Conservation (phyloP, 2,329 filamentous ascomycete genomes). For the Fusarium tjaetaba region DNA sequence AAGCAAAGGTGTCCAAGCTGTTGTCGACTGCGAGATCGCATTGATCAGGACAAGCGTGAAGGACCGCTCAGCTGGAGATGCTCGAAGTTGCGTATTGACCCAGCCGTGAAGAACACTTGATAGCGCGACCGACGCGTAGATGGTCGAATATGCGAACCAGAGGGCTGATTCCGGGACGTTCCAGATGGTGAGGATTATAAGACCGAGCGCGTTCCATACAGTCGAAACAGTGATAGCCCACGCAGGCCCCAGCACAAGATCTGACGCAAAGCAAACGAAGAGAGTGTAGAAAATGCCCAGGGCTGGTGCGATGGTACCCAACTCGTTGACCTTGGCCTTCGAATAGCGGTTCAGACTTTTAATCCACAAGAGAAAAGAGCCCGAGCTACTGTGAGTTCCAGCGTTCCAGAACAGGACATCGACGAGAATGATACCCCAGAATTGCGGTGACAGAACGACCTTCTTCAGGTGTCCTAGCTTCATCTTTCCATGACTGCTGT, state of each 20-base stretch:
- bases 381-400: slow-evolving; percentile 56
- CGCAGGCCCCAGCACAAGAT: slow-evolving; percentile 61
- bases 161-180: slow-evolving; percentile 58
- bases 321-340: slow-evolving; percentile 58
- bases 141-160: slow-evolving; percentile 53
- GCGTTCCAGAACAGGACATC: slow-evolving; percentile 68
- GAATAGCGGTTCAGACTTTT: slow-evolving; percentile 63
- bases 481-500: slow-evolving; percentile 51
- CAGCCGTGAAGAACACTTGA: slow-evolving; percentile 66
- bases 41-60: slow-evolving; percentile 63
- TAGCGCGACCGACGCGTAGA: slow-evolving; percentile 60
- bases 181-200: slow-evolving; percentile 66
- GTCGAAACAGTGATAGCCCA: slow-evolving; percentile 65
- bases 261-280: slow-evolving; percentile 63
- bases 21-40: slow-evolving; percentile 62
- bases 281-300: slow-evolving; percentile 67
- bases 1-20: slow-evolving; percentile 64
- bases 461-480: slow-evolving; percentile 43
- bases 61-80: slow-evolving; percentile 57
- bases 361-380: slow-evolving; percentile 66
- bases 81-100: slow-evolving; percentile 61
- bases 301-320: slow-evolving; percentile 62
- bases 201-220: slow-evolving; percentile 61
- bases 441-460: slow-evolving; percentile 55
- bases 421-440: slow-evolving; percentile 61